Conservation (phyloP, 2,329 filamentous ascomycete species). For the Neofusicoccum parvum region DNA sequence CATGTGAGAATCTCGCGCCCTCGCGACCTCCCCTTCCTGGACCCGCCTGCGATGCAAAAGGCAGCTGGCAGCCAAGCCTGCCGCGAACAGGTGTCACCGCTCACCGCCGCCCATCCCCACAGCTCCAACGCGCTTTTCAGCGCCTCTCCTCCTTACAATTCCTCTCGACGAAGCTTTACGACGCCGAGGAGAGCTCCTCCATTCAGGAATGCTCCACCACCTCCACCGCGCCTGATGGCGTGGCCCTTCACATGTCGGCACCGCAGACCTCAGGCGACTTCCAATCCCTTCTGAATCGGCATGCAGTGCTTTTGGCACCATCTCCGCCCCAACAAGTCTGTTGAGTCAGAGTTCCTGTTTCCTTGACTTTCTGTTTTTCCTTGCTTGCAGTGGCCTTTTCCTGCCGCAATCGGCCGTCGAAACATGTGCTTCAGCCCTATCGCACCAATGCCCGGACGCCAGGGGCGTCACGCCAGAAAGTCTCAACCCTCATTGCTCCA, state of each 20-base stretch:
- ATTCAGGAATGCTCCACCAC: slow-evolving; percentile 12
- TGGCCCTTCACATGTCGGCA: slow-evolving; percentile 1
- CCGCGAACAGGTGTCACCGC: slow-evolving; percentile 1
- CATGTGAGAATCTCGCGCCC: slow-evolving; percentile 9
- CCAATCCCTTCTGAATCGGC: neutral
- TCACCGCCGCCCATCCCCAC: neutral
- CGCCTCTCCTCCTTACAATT: neutral
- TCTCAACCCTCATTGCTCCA: slow-evolving; percentile 3
- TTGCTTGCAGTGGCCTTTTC: neutral
- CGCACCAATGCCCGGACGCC: slow-evolving; percentile 11
- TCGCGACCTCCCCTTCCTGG: neutral
- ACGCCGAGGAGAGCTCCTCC: neutral
- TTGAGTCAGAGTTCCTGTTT: slow-evolving; percentile 1
- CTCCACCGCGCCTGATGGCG: slow-evolving; percentile 2
- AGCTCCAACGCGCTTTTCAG: neutral
- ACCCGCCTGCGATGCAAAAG: neutral
- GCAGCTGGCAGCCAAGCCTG: neutral
- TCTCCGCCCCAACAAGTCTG: neutral
- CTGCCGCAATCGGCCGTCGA: neutral
- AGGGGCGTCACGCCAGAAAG: neutral
- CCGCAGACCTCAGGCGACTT: neutral
- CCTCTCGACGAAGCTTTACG: neutral
- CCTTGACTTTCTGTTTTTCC: neutral
- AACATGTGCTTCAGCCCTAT: slow-evolving; percentile 17
- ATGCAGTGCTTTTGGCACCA: neutral